Conservation (phyloP, 495 filamentous ascomycete species). For the Podospora bellae-mahoneyi region DNA sequence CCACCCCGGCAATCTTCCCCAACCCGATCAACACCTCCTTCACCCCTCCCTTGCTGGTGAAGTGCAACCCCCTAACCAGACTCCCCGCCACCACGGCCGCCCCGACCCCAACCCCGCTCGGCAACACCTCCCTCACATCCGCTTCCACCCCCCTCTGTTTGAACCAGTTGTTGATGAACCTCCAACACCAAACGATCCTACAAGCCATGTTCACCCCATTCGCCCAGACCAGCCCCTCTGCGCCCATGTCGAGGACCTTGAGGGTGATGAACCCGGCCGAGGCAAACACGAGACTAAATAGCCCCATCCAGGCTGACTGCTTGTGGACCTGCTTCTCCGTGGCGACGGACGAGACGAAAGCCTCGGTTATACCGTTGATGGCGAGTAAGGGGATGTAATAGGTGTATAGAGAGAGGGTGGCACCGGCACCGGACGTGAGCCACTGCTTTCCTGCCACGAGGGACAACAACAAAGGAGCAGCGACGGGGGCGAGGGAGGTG, state of each 20-base stretch:
- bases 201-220: slow-evolving; percentile 84
- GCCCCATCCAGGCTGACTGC: slow-evolving; percentile 80
- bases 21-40: slow-evolving; percentile 44
- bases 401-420: slow-evolving; percentile 72
- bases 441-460: slow-evolving; percentile 72
- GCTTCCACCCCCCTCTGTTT: slow-evolving; percentile 35
- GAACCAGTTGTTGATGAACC: slow-evolving; percentile 69
- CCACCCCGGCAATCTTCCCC: slow-evolving; percentile 49
- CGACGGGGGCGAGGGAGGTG: slow-evolving; percentile 63
- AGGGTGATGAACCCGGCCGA: slow-evolving; percentile 68
- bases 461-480: slow-evolving; percentile 66
- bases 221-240: slow-evolving; percentile 73
- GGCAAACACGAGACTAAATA: slow-evolving; percentile 70
- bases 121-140: slow-evolving; percentile 30
- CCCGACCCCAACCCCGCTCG: slow-evolving; percentile 21
- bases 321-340: slow-evolving; percentile 61
- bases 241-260: slow-evolving; percentile 61
- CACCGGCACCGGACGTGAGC: slow-evolving; percentile 59
- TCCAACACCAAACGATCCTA: slow-evolving; percentile 73
- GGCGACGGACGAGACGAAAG: slow-evolving; percentile 85
- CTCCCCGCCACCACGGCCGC: slow-evolving; percentile 25
- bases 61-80: slow-evolving; percentile 15
- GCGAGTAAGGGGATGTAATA: slow-evolving; percentile 91
- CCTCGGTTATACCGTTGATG: slow-evolving; percentile 86
- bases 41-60: slow-evolving; percentile 10